Percentiles rank a stretch among this genome's conserved stretches.
phyloP scores from a whole-genome alignment of 345 rosid genomes.

The Camelina sativa region DNA sequence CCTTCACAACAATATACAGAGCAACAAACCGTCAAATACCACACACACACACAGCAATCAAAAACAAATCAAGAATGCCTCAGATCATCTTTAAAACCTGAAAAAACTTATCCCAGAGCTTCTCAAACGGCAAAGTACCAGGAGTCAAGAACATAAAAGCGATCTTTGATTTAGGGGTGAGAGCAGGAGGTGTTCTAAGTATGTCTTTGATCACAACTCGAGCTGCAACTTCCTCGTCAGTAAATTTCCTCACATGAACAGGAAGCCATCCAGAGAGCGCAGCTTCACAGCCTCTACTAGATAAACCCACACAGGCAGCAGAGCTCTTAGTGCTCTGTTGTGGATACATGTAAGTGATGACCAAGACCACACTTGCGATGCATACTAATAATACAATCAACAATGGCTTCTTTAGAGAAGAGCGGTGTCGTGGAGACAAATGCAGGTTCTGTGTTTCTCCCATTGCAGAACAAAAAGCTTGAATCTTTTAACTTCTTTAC shows the following conservation, averaged over 20 bases:
- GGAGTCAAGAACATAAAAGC: constrained; percentile 97
- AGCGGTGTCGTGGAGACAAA: constrained; percentile 63
- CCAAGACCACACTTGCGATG: constrained; percentile 74
- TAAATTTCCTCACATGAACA: constrained; percentile 77
- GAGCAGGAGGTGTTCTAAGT: constrained; percentile 57
- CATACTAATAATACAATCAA: constrained; percentile 78
- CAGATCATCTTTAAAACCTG: constrained; percentile 44
- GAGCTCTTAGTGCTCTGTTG: constrained; percentile 52
- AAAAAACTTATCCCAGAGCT: constrained; percentile 90
- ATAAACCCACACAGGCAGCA: constrained; percentile 70
- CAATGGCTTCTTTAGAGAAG: constrained; percentile 79
- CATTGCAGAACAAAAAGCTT: constrained; percentile 46
- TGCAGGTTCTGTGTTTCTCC: constrained; percentile 76
- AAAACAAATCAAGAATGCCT: constrained; percentile 1
- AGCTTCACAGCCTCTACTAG: constrained; percentile 76
- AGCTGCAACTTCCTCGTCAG: constrained; percentile 84
- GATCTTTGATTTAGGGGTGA: constrained; percentile 63
- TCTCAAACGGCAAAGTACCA: constrained; percentile 90
- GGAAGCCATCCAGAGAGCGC: constrained; percentile 85
- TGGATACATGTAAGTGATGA: constrained; percentile 80
- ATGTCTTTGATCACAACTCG: constrained; percentile 77
- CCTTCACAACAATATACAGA: constrained; percentile 47
- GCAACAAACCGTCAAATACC: constrained; percentile 5
- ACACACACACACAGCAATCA: background rate
- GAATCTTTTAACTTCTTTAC: constrained; percentile 40